These are phyloP conservation scores for Lumnitzera littorea DNA, from an alignment of 345 rosid species.

Conservation along the genomic window DNA sequence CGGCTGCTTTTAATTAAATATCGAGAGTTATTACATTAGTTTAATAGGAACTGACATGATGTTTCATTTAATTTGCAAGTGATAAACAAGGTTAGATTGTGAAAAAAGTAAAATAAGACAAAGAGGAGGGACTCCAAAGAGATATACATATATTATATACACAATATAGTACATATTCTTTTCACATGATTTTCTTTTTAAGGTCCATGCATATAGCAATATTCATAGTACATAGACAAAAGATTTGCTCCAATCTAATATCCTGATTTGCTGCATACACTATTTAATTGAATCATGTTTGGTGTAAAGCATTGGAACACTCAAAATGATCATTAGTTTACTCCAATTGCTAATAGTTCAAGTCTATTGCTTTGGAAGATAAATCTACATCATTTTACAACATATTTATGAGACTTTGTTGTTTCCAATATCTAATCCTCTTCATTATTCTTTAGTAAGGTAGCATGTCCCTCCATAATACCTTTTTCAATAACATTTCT, in stretches of 20 bases:
- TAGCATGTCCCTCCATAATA: constrained; percentile 23
- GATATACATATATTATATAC: background rate
- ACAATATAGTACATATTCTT: constrained; percentile 22
- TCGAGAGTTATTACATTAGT: too few species aligned
- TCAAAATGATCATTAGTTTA: constrained; percentile 20
- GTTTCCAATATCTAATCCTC: constrained; percentile 18
- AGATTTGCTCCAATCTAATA: constrained; percentile 7
- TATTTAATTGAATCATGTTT: constrained; percentile 13
- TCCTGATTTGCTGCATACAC: constrained; percentile 19
- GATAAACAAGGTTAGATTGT: too few species aligned
- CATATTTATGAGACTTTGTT: constrained; percentile 12
- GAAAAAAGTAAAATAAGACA: background rate
- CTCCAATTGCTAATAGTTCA: constrained; percentile 32
- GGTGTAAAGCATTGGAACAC: constrained; percentile 9
- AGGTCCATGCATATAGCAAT: constrained; percentile 30
- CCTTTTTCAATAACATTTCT: constrained; percentile 44
- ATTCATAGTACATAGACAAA: constrained; percentile 42
- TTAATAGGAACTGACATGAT: too few species aligned
- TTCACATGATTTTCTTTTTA: constrained; percentile 22
- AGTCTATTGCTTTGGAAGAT: constrained; percentile 30
- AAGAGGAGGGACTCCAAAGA: background rate
- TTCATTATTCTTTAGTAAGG: constrained; percentile 13
- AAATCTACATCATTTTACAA: constrained; percentile 27
- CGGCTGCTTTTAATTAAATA: too few species aligned
- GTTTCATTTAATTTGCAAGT: too few species aligned